These are phyloP conservation scores for Pythium sp. DNA, from an alignment of 352 stramenopile species.

Conservation along the genomic window DNA sequence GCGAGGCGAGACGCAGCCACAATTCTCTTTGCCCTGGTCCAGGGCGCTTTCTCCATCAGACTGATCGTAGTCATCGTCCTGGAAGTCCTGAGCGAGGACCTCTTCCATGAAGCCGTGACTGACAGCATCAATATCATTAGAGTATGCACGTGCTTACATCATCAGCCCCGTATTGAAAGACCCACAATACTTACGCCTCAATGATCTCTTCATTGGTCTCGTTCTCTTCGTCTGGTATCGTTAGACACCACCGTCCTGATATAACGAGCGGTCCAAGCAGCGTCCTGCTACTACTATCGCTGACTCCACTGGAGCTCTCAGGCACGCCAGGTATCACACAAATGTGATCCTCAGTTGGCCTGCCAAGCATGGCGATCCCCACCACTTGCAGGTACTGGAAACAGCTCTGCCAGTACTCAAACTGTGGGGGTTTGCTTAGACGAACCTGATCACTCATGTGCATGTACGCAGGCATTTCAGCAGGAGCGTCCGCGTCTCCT, in stretches of 20 bases:
- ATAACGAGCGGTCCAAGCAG: conserved; percentile 5
- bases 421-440: conserved; percentile 38
- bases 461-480: conserved; percentile 27
- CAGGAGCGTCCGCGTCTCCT: background rate
- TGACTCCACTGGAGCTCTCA: conserved; percentile 9
- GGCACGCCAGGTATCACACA: conserved; percentile 18
- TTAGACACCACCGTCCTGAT: background rate
- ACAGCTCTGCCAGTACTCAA: conserved; percentile 40
- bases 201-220: conserved; percentile 26
- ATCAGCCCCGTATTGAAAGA: conserved; percentile 1
- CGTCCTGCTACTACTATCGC: conserved; percentile 19
- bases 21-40: background rate
- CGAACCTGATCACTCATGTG: conserved; percentile 53
- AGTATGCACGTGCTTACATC: no score
- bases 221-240: conserved; percentile 11
- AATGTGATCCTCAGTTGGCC: conserved; percentile 41
- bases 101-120: conserved; percentile 54
- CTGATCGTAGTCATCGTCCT: conserved; percentile 11
- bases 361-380: conserved; percentile 23
- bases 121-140: background rate
- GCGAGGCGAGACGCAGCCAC: conserved; percentile 19
- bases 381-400: conserved; percentile 46
- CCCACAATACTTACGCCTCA: conserved; percentile 19
- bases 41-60: conserved; percentile 8
- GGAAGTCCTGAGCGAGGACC: conserved; percentile 24